phyloP scores from a whole-genome alignment of 2,329 filamentous ascomycete genomes.

The Trichoderma koningiopsis region DNA sequence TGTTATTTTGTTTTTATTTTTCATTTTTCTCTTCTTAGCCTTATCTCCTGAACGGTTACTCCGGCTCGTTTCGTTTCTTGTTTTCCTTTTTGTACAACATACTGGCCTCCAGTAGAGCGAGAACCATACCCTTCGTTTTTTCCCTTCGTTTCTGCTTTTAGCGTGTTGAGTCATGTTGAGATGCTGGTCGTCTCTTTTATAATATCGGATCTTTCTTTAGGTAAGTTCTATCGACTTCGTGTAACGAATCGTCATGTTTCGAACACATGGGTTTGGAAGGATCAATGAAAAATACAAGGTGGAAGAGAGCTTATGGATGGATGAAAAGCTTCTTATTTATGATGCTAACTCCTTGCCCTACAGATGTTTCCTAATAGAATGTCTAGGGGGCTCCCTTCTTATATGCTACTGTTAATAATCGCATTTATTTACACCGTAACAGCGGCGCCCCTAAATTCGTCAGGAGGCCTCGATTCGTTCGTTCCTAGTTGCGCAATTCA shows the following conservation, averaged over 20 bases:
- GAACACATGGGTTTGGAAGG: background rate
- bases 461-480: conserved; percentile 44
- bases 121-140: conserved; percentile 14
- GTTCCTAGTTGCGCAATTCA: conserved; percentile 61
- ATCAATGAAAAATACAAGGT: background rate
- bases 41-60: background rate
- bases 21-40: background rate
- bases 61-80: conserved; percentile 1
- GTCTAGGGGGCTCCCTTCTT: conserved; percentile 41
- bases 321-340: background rate
- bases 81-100: conserved; percentile 14
- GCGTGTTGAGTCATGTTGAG: conserved; percentile 37
- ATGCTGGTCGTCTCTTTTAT: conserved; percentile 38
- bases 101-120: background rate
- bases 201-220: conserved; percentile 27
- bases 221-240: conserved; percentile 20
- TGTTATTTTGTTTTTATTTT: conserved; percentile 26
- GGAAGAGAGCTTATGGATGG: background rate
- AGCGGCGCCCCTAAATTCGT: conserved; percentile 37
- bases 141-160: background rate
- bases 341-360: conserved; percentile 17
- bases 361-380: conserved; percentile 50
- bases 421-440: conserved; percentile 34
- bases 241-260: background rate
- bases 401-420: conserved; percentile 39